Conservation (phyloP, 495 filamentous ascomycete species). For the Aspergillus homomorphus region DNA sequence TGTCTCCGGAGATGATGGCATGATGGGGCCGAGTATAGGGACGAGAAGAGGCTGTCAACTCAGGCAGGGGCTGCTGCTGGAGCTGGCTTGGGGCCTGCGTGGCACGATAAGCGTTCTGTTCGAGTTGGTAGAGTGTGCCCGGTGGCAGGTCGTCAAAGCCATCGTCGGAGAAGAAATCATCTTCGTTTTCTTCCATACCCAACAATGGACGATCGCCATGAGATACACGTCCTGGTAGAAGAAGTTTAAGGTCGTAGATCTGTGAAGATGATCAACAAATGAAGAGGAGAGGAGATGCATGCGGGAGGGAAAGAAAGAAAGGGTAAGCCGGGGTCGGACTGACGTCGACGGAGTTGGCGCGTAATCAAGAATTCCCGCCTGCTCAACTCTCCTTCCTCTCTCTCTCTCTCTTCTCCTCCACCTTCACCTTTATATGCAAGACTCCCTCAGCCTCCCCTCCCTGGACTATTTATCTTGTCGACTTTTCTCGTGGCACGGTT, state of each 20-base stretch:
- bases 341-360: constrained; percentile 16
- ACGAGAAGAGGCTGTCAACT: background rate
- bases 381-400: constrained; percentile 5
- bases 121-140: constrained; percentile 50
- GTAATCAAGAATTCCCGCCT: constrained; percentile 3
- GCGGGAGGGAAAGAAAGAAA: background rate
- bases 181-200: constrained; percentile 59
- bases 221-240: constrained; percentile 21
- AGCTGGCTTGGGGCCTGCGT: constrained; percentile 36
- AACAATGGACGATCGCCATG: constrained; percentile 38
- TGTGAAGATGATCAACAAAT: background rate
- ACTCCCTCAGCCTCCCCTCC: background rate
- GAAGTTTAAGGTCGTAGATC: constrained; percentile 10
- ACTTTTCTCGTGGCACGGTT: background rate
- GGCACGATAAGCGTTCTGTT: constrained; percentile 52
- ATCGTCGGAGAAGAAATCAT: constrained; percentile 66
- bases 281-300: background rate
- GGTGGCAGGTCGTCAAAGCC: constrained; percentile 55
- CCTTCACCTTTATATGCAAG: background rate
- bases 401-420: constrained; percentile 7
- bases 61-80: constrained; percentile 6
- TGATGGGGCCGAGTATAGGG: background rate
- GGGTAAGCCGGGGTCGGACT: constrained; percentile 8
- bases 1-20: constrained; percentile 1
- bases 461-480: background rate